Evolutionary conservation across 345 rosid species (phyloP).

Genomic region (Moricandia arvensis): DNA sequence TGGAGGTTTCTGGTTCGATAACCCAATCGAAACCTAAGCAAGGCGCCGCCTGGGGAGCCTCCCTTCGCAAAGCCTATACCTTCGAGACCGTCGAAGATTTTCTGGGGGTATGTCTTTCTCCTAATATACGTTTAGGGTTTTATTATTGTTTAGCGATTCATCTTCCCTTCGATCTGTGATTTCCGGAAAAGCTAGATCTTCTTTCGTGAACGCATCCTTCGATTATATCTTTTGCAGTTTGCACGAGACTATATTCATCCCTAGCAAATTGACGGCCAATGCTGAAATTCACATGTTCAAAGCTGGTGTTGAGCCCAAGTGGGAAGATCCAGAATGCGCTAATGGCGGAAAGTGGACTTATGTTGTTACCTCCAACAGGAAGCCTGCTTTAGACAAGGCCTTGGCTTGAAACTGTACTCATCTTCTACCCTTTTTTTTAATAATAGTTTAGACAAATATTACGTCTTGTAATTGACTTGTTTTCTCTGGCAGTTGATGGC

Average conservation of each 20-base stretch:
- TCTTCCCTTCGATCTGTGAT: constrained; percentile 9
- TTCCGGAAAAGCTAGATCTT: background rate
- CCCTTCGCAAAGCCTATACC: constrained; percentile 72
- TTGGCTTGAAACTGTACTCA: constrained; percentile 87
- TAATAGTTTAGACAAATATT: background rate
- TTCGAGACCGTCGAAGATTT: constrained; percentile 95
- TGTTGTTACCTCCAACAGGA: constrained; percentile 54
- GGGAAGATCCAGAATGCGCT: constrained; percentile 98
- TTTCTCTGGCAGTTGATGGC: constrained; percentile 64
- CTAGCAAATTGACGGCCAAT: constrained; percentile 58
- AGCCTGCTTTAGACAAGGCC: constrained; percentile 54
- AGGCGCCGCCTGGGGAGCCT: constrained; percentile 85
- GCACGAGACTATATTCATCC: constrained; percentile 73
- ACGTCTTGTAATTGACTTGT: background rate
- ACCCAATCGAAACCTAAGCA: constrained; percentile 65
- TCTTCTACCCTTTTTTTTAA: background rate
- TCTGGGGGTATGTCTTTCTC: constrained; percentile 62
- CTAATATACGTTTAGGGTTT: background rate
- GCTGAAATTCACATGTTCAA: constrained; percentile 87
- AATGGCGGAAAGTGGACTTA: constrained; percentile 94
- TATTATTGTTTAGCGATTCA: background rate
- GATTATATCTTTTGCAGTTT: constrained; percentile 42
- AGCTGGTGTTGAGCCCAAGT: constrained; percentile 90
- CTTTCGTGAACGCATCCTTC: background rate
- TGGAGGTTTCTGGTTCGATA: constrained; percentile 89